Base-by-base conservation (phyloP, 768 basidiomycete species). In the Boletellus ananas region DNA sequence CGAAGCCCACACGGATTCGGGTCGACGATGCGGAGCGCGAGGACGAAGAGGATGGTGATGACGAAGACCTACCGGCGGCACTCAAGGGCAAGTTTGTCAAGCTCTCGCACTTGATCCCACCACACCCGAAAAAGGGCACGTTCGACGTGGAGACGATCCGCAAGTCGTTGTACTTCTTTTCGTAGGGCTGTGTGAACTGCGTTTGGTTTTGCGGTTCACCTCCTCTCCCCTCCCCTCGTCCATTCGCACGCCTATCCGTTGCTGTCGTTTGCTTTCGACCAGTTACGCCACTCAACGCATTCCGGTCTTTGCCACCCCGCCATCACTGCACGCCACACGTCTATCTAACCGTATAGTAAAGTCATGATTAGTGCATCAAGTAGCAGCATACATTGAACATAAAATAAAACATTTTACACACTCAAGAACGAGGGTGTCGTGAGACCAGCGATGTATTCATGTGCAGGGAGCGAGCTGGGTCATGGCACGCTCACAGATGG, bases 91-190 rank as follows among this genome's bases (percentile, higher is more conserved):
- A 80, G 73, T 93, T 92, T 64, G 79, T 96, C 47, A 75, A 81
- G 57, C 69, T 98, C 38, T 68, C 73, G 29, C 85, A 90, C 58
- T 56, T 94, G 57, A 67, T 97, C 17, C 94, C 94, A 0, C 85
- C 84, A 0, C 67, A 93, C 18, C 95, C 95, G 0, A 64, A 80
- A 68, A 91, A 90, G 72, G 95, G 95, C 47, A 73, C 74, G 49
- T 96, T 98, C 66, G 79, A 90, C 56, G 91, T 98, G 54, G 75
- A 80, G 59, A 75, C 74, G 52, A 94, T 97, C 70, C 86, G 86
- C 65, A 70, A 81, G 50, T 90, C 87, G 37, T 75, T 77, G 34
- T 98, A 97, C 70, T 98, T 98, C 79, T 98, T 97, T 78, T 94
- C 94, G 37, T 96, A 79, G 45, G 11, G 34, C 9, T 13, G 10